Evolutionary conservation across 2,329 filamentous ascomycete genomes (phyloP), one percentile per base, ranked within the genome.

Genomic region (Fonsecaea pugnacius): DNA sequence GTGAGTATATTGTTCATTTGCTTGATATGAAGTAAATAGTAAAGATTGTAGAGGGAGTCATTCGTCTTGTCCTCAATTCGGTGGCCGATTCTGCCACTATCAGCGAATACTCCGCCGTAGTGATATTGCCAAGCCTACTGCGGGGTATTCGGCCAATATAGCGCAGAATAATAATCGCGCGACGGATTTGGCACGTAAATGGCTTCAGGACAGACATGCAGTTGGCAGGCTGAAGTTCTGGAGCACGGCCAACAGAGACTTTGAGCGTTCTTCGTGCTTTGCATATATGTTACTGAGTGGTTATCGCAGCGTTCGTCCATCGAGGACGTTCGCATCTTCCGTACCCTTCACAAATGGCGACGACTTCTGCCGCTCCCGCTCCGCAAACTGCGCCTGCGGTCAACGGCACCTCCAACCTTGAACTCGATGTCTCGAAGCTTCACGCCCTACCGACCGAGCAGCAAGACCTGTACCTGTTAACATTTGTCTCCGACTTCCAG

Each of bases 401-500:
- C 43, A 69, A 69, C 43, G 65, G 67, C 59, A 63, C 53, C 36
- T 24, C 63, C 18, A 56, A 66, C 33, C 65, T 65, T 57, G 91
- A 96, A 82, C 90, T 99, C 76, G 93, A 99, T 75, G 80, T 96
- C 71, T 81, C 88, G 73, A 96, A 96, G 83, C 88, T 99, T 54
- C 90, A 96, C 78, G 85, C 91, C 58, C 86, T 98, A 53, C 91
- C 94, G 50, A 87, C 91, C 60, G 95, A 99, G 79, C 95, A 99
- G 77, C 95, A 99, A 78, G 93, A 97, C 73, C 86, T 99, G 12
- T 96, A 95, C 77, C 85, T 99, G 67, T 84, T 99, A 65, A 96
- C 89, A 30, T 97, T 96, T 75, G 90, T 93, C 38, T 90, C 92
- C 32, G 87, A 90, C 66, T 84, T 99, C 62, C 89, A 88, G 67